phyloP scores from a whole-genome alignment of 2,329 filamentous ascomycete species.

The Fusarium xylarioides region DNA sequence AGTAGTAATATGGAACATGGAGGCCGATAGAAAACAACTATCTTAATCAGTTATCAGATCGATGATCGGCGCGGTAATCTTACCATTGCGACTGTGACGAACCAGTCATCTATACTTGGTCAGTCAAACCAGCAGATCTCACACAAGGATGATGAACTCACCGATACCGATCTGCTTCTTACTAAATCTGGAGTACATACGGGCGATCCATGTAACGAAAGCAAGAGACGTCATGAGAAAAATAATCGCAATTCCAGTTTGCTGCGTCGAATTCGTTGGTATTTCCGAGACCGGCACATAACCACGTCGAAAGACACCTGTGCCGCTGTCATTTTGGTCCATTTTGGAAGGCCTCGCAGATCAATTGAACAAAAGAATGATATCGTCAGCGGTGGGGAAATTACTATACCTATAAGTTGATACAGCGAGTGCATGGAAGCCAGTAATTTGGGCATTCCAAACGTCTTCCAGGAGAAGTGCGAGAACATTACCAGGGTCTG shows the following conservation, averaged over 20 bases:
- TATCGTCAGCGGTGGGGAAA: background rate
- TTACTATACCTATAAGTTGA: background rate
- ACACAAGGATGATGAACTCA: background rate
- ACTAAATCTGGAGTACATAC: conserved; percentile 28
- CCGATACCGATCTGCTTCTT: conserved; percentile 32
- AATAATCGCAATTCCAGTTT: conserved; percentile 29
- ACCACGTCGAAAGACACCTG: conserved; percentile 1
- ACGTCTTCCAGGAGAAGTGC: background rate
- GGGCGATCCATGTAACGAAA: conserved; percentile 20
- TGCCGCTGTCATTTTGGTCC: background rate
- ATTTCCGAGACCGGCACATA: conserved; percentile 22
- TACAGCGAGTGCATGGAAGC: background rate
- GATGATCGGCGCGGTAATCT: background rate
- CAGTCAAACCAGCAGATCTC: background rate
- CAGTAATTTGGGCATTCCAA: background rate
- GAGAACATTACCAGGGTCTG: background rate
- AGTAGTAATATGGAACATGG: conserved; percentile 29
- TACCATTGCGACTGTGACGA: conserved; percentile 30
- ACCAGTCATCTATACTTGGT: conserved; percentile 28
- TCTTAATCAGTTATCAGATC: background rate
- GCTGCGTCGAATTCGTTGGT: conserved; percentile 28
- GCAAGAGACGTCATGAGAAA: conserved; percentile 29
- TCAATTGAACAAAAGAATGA: background rate
- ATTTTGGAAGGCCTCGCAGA: background rate
- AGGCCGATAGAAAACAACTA: conserved; percentile 28